Base-by-base conservation (phyloP, 129 eudicot species). In the Mikania micrantha region DNA sequence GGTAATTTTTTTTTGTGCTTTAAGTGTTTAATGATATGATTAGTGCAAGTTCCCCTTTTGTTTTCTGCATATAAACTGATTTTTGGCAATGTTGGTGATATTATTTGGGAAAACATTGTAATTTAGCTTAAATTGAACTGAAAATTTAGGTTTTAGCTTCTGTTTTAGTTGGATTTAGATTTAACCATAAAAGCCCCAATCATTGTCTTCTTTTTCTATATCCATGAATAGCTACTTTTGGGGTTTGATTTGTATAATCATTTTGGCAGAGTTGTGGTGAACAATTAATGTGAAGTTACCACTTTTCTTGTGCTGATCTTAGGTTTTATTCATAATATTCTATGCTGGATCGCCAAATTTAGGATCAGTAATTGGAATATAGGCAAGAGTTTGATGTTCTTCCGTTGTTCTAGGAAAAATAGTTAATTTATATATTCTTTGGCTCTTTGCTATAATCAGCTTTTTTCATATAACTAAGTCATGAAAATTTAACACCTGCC, bases 1-100 rank as follows among this genome's bases (percentile, higher is more conserved):
- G 86, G 88, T 83, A 74, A 60, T 20, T 53, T 38, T 25, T 4
- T 45, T 41, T 2, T 21, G 3, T 21, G 12, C 27, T 66, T 4
- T n/a, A 44, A 20, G 8, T 64, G 52, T 13, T n/a, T 65, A 28
- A 28, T n/a, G n/a, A n/a, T n/a, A n/a, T n/a, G n/a, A n/a, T n/a
- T n/a, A n/a, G n/a, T n/a, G n/a, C 36, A 32, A 32, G 6, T 32
- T 32, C 36, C 36, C 36, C 4, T 4, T 50, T 52, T 53, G 49
- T 19, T 40, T 21, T 64, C 20, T 74, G 66, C 15, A 57, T 16
- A 3, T 41, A 31, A 54, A 69, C 21, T 70, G 57, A 28, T 57
- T 57, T 66, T 56, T 40, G 40, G 42, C 32, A 39, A 13, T 15
- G 64, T 24, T 13, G 28, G 12, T 13, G 74, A 22, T 34, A 34